A percentile compares a stretch with the other conserved stretches of the same genome.
These are phyloP conservation scores for Kodamaea neixiangensis DNA, from an alignment of 805 yeast species.

Conservation along the genomic window DNA sequence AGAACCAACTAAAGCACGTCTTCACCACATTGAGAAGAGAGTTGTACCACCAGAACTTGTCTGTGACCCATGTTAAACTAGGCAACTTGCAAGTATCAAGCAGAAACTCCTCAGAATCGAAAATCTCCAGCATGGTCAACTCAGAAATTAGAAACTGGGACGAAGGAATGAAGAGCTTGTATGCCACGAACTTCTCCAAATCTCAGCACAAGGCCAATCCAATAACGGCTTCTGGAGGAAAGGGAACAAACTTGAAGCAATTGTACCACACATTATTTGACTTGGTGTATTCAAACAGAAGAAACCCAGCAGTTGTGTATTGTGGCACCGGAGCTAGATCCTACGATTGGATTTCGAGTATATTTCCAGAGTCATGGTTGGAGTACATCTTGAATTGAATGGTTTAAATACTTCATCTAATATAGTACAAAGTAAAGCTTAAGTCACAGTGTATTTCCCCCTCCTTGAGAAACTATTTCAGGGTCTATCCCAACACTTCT, in stretches of 20 bases:
- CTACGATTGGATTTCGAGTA: slow-evolving; percentile 34
- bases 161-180: slow-evolving; percentile 34
- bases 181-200: slow-evolving; percentile 32
- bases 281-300: slow-evolving; percentile 27
- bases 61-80: slow-evolving; percentile 41
- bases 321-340: slow-evolving; percentile 46
- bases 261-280: slow-evolving; percentile 44
- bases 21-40: slow-evolving; percentile 40
- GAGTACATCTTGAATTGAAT: slow-evolving; percentile 22
- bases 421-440: too few species aligned
- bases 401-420: too few species aligned
- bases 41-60: slow-evolving; percentile 33
- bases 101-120: slow-evolving; percentile 18
- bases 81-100: slow-evolving; percentile 41
- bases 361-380: slow-evolving; percentile 34
- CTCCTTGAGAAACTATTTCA: too few species aligned
- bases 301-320: slow-evolving; percentile 34
- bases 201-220: slow-evolving; percentile 34
- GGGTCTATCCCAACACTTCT: too few species aligned
- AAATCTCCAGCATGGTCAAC: slow-evolving; percentile 28
- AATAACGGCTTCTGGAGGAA: slow-evolving; percentile 26
- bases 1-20: slow-evolving; percentile 42
- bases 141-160: slow-evolving; percentile 44
- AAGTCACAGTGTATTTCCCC: too few species aligned
- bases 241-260: slow-evolving; percentile 35